These are phyloP conservation scores for Fusarium udum DNA, from an alignment of 2,329 filamentous ascomycete species.

Conservation along the genomic window DNA sequence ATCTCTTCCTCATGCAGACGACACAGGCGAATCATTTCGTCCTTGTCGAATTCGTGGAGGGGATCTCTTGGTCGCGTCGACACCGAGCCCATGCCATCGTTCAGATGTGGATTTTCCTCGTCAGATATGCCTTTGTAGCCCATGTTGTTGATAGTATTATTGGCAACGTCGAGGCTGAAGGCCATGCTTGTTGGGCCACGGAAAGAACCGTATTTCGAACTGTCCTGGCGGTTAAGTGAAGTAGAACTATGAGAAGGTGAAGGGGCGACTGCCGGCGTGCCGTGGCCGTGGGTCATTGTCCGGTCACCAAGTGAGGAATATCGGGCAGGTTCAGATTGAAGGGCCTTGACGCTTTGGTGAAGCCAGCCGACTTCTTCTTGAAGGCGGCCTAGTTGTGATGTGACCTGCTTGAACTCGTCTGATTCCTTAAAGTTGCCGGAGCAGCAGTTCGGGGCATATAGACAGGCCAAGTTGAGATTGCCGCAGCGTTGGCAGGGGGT, in stretches of 20 bases:
- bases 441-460: constrained; percentile 74
- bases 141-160: constrained; percentile 88
- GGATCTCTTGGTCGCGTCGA: constrained; percentile 68
- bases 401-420: constrained; percentile 88
- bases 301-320: constrained; percentile 57
- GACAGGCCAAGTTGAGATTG: constrained; percentile 71
- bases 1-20: constrained; percentile 88
- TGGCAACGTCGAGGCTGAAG: constrained; percentile 87
- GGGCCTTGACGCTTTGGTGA: constrained; percentile 73
- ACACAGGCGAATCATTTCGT: constrained; percentile 83
- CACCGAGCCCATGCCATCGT: constrained; percentile 32
- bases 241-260: constrained; percentile 55
- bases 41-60: constrained; percentile 78
- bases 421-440: constrained; percentile 89
- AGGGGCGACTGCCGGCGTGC: constrained; percentile 49
- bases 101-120: constrained; percentile 63
- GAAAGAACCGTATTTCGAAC: constrained; percentile 71
- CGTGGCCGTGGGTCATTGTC: constrained; percentile 48
- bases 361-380: constrained; percentile 87
- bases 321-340: constrained; percentile 66
- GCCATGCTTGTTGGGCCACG: constrained; percentile 86
- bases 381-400: constrained; percentile 74
- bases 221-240: constrained; percentile 52
- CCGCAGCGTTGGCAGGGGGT: constrained; percentile 74
- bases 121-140: constrained; percentile 77